phyloP scores from a whole-genome alignment of 2,329 filamentous ascomycete species.

The Chaetothyriales sp. region DNA sequence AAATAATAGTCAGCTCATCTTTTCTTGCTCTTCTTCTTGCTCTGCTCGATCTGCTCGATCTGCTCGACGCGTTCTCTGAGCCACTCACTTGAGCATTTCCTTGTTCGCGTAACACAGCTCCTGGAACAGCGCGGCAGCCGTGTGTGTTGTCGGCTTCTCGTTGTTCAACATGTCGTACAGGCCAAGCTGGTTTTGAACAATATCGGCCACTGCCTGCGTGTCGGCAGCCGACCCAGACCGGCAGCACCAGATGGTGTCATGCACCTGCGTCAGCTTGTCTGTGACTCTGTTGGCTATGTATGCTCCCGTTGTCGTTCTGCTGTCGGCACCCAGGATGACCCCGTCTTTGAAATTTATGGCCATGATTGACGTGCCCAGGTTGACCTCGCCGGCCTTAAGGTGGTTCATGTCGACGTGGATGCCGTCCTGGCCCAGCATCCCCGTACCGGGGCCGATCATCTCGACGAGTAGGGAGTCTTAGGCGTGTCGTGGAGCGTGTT shows the following conservation, averaged over 20 bases:
- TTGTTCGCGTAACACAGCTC: slow-evolving; percentile 98
- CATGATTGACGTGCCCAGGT: slow-evolving; percentile 98
- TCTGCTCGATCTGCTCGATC: background rate
- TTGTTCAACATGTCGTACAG: slow-evolving; percentile 84
- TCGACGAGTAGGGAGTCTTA: slow-evolving; percentile 7
- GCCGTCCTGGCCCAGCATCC: slow-evolving; percentile 53
- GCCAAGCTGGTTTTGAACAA: slow-evolving; percentile 90
- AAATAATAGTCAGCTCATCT: background rate
- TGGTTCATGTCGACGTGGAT: slow-evolving; percentile 99
- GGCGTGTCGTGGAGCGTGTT: background rate
- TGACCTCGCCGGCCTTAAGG: slow-evolving; percentile 96
- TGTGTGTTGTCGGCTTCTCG: slow-evolving; percentile 83
- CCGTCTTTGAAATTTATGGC: slow-evolving; percentile 98
- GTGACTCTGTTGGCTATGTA: slow-evolving; percentile 99
- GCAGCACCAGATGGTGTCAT: slow-evolving; percentile 99
- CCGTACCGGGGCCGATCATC: slow-evolving; percentile 29
- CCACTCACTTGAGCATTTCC: slow-evolving; percentile 63
- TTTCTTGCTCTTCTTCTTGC: background rate
- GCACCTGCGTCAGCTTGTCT: slow-evolving; percentile 95
- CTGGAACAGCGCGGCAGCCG: slow-evolving; percentile 88
- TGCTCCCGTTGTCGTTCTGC: slow-evolving; percentile 87
- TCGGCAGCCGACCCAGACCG: slow-evolving; percentile 93
- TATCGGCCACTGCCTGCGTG: slow-evolving; percentile 94
- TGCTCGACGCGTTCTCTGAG: slow-evolving; percentile 5
- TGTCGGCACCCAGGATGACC: slow-evolving; percentile 92